Evolutionary conservation across 2,329 filamentous ascomycete genomes (phyloP).

Genomic region (Ceratocystis eucalypticola): DNA sequence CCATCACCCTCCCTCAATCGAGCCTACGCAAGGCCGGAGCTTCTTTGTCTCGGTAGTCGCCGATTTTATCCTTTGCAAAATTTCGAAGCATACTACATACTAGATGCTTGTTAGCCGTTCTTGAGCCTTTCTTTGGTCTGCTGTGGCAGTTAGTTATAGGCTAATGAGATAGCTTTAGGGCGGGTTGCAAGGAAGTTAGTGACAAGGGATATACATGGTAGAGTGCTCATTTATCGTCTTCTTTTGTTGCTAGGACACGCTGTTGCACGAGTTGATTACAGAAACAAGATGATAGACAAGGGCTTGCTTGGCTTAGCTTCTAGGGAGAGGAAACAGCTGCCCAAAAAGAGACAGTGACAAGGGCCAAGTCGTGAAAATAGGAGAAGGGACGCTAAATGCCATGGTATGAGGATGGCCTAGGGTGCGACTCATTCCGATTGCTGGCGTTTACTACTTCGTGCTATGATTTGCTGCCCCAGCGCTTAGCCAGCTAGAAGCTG

Average conservation of each 20-base stretch:
- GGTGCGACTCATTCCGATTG: no score
- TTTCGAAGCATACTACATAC: neutral
- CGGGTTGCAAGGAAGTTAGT: neutral
- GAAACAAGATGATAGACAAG: neutral
- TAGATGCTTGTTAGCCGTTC: no score
- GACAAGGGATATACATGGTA: neutral
- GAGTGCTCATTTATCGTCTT: neutral
- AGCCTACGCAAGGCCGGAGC: neutral
- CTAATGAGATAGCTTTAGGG: neutral
- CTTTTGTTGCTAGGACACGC: conserved; percentile 1
- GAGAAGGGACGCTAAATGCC: no score
- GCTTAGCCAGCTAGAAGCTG: neutral
- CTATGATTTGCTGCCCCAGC: neutral
- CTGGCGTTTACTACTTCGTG: no score
- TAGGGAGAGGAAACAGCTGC: neutral
- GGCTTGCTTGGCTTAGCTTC: neutral
- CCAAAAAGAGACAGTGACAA: neutral
- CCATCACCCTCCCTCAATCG: neutral
- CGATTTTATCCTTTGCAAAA: neutral
- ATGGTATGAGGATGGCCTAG: no score
- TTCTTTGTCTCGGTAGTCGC: neutral
- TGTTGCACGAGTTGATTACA: neutral
- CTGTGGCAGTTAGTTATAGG: no score
- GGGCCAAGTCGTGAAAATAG: no score
- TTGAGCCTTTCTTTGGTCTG: no score